Evolutionary conservation across 2,329 filamentous ascomycete species (phyloP).

Genomic region (Metarhizium sp.): DNA sequence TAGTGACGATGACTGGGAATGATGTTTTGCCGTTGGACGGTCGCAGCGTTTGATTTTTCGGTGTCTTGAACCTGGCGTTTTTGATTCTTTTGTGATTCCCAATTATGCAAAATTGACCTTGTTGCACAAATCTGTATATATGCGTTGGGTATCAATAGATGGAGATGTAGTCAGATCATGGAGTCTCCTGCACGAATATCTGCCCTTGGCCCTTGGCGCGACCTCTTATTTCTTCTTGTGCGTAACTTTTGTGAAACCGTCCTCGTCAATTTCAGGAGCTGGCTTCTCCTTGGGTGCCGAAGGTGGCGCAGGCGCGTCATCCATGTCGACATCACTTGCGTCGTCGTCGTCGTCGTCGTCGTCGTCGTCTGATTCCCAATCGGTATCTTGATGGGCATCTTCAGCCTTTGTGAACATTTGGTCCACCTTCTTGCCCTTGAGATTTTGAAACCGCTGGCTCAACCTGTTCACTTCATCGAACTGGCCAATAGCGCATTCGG

Average conservation of each 20-base stretch:
- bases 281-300: slow-evolving; percentile 48
- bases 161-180: background rate
- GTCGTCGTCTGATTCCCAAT: slow-evolving; percentile 52
- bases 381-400: slow-evolving; percentile 47
- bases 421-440: slow-evolving; percentile 49
- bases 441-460: slow-evolving; percentile 52
- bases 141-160: slow-evolving; percentile 17
- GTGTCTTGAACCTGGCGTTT: slow-evolving; percentile 19
- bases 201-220: slow-evolving; percentile 3
- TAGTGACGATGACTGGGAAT: slow-evolving; percentile 19
- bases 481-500: slow-evolving; percentile 54
- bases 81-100: slow-evolving; percentile 15
- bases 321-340: slow-evolving; percentile 53
- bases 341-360: slow-evolving; percentile 47
- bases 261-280: slow-evolving; percentile 67
- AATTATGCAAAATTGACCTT: slow-evolving; percentile 2
- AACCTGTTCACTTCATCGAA: slow-evolving; percentile 56
- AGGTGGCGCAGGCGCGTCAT: slow-evolving; percentile 49
- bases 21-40: background rate
- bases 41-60: background rate
- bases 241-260: slow-evolving; percentile 70
- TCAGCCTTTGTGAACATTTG: slow-evolving; percentile 45
- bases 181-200: slow-evolving; percentile 1
- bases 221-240: slow-evolving; percentile 52
- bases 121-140: slow-evolving; percentile 6